Percentiles rank a stretch among this genome's conserved stretches.
phyloP scores from a whole-genome alignment of 2,329 filamentous ascomycete genomes.

The Helotiales sp. region DNA sequence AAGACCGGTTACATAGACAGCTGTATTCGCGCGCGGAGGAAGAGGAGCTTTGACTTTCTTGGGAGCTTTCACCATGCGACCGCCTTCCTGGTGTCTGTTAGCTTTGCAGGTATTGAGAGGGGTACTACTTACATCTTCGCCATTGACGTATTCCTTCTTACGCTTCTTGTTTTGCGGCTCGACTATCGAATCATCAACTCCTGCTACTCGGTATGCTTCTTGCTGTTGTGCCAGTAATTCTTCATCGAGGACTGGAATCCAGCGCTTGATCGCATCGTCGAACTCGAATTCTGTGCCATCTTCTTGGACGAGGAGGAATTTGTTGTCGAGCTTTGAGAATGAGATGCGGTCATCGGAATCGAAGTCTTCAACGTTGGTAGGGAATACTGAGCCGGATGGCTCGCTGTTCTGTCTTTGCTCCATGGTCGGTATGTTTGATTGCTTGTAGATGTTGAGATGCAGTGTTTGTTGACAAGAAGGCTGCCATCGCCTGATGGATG shows the following conservation, averaged over 20 bases:
- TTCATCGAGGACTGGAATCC: slow-evolving; percentile 71
- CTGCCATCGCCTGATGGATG: too few relatives aligned
- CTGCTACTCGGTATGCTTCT: slow-evolving; percentile 59
- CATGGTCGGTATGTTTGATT: slow-evolving; percentile 18
- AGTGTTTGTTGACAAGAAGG: too few relatives aligned
- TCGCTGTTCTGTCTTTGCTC: slow-evolving; percentile 21
- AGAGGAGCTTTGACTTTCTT: slow-evolving; percentile 37
- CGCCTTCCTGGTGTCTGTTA: slow-evolving; percentile 30
- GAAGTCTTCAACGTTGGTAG: slow-evolving; percentile 49
- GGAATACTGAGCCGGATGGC: slow-evolving; percentile 25
- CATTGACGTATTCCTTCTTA: slow-evolving; percentile 49
- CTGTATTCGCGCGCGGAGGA: slow-evolving; percentile 68
- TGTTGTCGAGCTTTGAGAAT: slow-evolving; percentile 79
- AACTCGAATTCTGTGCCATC: slow-evolving; percentile 86
- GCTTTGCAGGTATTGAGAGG: background rate
- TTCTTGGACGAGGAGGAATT: slow-evolving; percentile 81
- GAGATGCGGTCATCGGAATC: slow-evolving; percentile 79
- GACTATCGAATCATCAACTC: slow-evolving; percentile 58
- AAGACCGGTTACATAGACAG: slow-evolving; percentile 87
- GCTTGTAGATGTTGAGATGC: slow-evolving; percentile 5
- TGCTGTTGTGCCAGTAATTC: slow-evolving; percentile 59
- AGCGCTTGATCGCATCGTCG: slow-evolving; percentile 68
- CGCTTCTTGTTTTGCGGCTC: slow-evolving; percentile 49
- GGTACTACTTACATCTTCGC: slow-evolving; percentile 47
- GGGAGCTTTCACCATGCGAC: slow-evolving; percentile 33